Evolutionary conservation across 1,139 yeast genomes (phyloP).

Genomic region (Pichia sp.): DNA sequence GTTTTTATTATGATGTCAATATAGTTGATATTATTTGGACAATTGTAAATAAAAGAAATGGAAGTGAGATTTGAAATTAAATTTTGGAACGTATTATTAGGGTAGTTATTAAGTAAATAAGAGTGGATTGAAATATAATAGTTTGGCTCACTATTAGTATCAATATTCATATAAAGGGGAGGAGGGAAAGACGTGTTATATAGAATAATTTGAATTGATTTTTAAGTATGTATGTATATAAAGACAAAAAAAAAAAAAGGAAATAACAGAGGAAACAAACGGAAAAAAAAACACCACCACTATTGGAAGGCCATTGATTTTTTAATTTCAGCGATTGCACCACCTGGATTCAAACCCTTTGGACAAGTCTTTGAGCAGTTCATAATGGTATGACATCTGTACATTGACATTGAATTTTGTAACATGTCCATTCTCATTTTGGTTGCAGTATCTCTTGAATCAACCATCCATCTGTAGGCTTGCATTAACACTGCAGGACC

Average conservation of each 20-base stretch:
- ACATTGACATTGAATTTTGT: slow-evolving; percentile 94
- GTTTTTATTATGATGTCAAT: not conserved
- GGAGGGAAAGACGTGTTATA: not conserved
- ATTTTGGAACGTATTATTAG: not conserved
- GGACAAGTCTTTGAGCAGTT: slow-evolving; percentile 98
- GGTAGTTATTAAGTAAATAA: not conserved
- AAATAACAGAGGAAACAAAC: not conserved
- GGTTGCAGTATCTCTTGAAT: slow-evolving; percentile 91
- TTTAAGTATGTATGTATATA: no score
- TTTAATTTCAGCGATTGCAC: slow-evolving; percentile 95
- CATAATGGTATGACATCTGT: slow-evolving; percentile 99
- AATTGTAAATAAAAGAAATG: not conserved
- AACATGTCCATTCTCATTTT: slow-evolving; percentile 77
- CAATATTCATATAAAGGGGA: no score
- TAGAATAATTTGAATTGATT: not conserved
- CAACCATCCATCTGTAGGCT: slow-evolving; percentile 98
- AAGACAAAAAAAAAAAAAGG: not conserved
- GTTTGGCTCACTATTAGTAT: no score
- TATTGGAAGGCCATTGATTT: slow-evolving; percentile 81
- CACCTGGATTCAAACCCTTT: slow-evolving; percentile 97
- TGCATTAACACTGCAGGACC: slow-evolving; percentile 99
- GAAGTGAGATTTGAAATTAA: not conserved
- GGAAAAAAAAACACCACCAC: slow-evolving; percentile 9
- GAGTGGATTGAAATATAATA: not conserved
- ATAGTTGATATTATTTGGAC: not conserved